phyloP scores from a whole-genome alignment of 2,329 filamentous ascomycete genomes.

The Aspergillus quadricinctus region DNA sequence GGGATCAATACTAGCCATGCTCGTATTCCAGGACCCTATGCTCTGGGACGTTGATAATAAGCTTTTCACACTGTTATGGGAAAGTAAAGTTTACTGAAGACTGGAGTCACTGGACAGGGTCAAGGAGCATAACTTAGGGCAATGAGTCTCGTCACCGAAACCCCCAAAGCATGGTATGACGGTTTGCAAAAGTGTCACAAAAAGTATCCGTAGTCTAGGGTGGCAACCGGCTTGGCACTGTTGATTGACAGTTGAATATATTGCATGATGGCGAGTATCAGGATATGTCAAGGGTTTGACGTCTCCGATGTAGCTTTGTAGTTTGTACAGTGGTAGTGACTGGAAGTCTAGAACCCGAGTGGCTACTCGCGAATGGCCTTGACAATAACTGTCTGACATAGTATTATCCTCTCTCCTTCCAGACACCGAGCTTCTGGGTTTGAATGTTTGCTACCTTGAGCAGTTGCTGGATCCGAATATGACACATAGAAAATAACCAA shows the following conservation, averaged over 20 bases:
- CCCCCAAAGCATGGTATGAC: not conserved
- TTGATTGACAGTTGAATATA: not conserved
- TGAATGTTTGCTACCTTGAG: not conserved
- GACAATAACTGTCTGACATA: not conserved
- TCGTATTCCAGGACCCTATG: not conserved
- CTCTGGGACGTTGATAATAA: not conserved
- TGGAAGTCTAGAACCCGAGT: not conserved
- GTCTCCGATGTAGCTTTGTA: not conserved
- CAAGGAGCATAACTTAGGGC: not conserved
- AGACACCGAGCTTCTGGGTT: not conserved
- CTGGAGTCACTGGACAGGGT: not conserved
- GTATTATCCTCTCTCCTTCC: not conserved
- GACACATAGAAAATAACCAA: not conserved
- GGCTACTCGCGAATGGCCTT: not conserved
- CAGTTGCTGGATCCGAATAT: not conserved
- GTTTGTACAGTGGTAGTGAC: not conserved
- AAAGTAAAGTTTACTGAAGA: not conserved
- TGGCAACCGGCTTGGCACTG: not conserved
- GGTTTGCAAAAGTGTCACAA: not conserved
- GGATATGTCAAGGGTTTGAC: not conserved
- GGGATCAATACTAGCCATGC: not conserved
- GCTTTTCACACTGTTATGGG: not conserved
- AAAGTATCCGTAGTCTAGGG: not conserved
- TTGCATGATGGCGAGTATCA: not conserved
- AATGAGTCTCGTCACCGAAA: not conserved